phyloP scores from a whole-genome alignment of 139 green algal species.

The Diplosphaera chodatii region DNA sequence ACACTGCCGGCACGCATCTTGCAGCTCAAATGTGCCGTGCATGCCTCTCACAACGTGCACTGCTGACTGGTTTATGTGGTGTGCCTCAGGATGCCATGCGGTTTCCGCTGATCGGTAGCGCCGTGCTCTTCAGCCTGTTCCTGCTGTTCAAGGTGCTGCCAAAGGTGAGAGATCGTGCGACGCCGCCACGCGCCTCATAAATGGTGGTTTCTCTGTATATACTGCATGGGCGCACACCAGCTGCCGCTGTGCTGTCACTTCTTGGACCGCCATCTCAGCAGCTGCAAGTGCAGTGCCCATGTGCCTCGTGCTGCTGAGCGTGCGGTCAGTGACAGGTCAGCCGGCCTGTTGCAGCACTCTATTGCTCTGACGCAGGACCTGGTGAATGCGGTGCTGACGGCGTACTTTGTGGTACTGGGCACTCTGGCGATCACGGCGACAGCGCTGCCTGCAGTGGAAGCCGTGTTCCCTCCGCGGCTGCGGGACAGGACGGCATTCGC shows the following conservation, averaged over 20 bases:
- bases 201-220: too few species aligned
- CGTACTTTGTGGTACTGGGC: slow-evolving; percentile 91
- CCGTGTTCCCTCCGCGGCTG: slow-evolving; percentile 26
- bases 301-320: too few species aligned
- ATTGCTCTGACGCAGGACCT: slow-evolving; percentile 30
- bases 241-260: too few species aligned
- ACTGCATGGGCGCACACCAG: too few species aligned
- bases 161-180: slow-evolving; percentile 40
- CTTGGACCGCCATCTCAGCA: too few species aligned
- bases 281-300: too few species aligned
- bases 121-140: slow-evolving; percentile 93
- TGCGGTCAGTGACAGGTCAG: too few species aligned
- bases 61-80: background rate
- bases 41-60: too few species aligned
- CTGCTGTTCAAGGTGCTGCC: slow-evolving; percentile 93
- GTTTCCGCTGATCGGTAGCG: slow-evolving; percentile 90
- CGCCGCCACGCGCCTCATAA: too few species aligned
- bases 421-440: slow-evolving; percentile 63
- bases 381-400: slow-evolving; percentile 64
- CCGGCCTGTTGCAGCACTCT: too few species aligned
- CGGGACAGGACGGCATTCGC: slow-evolving; percentile 6
- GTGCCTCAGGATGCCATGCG: slow-evolving; percentile 78
- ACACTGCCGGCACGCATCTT: too few species aligned
- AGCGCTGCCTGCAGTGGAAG: slow-evolving; percentile 48
- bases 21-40: too few species aligned